These are phyloP conservation scores for Globisporangium yorkense DNA, from an alignment of 352 stramenopile genomes.

Conservation along the genomic window DNA sequence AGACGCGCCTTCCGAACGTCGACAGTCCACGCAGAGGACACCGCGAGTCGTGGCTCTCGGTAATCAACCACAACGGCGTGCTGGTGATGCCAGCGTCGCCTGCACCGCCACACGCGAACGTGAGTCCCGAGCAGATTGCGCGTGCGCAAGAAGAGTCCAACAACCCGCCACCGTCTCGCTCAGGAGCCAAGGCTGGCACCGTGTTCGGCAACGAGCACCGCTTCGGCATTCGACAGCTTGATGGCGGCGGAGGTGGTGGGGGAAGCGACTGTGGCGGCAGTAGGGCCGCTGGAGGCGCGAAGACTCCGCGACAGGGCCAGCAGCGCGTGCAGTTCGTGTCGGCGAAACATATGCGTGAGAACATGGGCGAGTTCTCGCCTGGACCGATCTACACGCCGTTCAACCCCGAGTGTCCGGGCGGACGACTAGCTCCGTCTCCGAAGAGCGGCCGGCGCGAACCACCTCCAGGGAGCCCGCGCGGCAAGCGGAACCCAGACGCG, in stretches of 20 bases:
- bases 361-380: slow-evolving; percentile 84
- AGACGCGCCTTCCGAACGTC: slow-evolving; percentile 48
- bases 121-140: slow-evolving; percentile 11
- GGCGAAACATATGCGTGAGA: slow-evolving; percentile 67
- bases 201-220: slow-evolving; percentile 73
- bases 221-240: slow-evolving; percentile 52
- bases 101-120: slow-evolving; percentile 8
- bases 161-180: slow-evolving; percentile 11
- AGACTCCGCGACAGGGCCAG: slow-evolving; percentile 28
- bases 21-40: slow-evolving; percentile 47
- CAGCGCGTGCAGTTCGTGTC: slow-evolving; percentile 76
- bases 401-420: slow-evolving; percentile 63
- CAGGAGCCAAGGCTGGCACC: slow-evolving; percentile 27
- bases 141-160: slow-evolving; percentile 17
- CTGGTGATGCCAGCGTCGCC: slow-evolving; percentile 62
- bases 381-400: slow-evolving; percentile 75
- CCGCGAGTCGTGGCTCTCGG: slow-evolving; percentile 75
- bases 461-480: slow-evolving; percentile 33
- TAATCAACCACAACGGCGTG: slow-evolving; percentile 81
- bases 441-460: slow-evolving; percentile 23
- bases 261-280: background rate
- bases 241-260: background rate
- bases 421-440: slow-evolving; percentile 52
- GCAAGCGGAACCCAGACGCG: slow-evolving; percentile 58
- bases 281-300: slow-evolving; percentile 9